Evolutionary conservation across 768 basidiomycete genomes (phyloP).

Genomic region (Russula sp.): DNA sequence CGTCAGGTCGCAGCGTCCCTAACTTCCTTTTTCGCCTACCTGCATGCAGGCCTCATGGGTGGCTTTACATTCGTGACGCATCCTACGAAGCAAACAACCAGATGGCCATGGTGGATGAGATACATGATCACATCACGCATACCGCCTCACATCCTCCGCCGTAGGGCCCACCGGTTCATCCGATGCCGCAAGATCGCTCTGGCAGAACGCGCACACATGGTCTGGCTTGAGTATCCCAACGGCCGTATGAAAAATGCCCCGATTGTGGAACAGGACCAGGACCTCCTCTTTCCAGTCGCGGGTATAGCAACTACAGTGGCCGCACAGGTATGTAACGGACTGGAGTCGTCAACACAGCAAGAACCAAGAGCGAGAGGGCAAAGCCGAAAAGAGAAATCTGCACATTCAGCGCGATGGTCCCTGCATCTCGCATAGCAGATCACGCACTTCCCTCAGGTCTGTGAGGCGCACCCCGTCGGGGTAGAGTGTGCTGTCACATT

Average conservation of each 20-base stretch:
- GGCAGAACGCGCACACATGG: conserved; percentile 70
- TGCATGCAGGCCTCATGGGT: too few relatives aligned
- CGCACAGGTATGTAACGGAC: background rate
- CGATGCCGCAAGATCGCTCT: conserved; percentile 82
- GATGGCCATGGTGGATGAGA: too few relatives aligned
- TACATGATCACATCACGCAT: conserved; percentile 39
- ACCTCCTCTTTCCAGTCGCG: conserved; percentile 76
- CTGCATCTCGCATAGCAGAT: conserved; percentile 78
- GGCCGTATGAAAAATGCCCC: conserved; percentile 73
- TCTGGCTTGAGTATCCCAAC: conserved; percentile 64
- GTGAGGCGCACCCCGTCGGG: conserved; percentile 76
- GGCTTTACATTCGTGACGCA: too few relatives aligned
- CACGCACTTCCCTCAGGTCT: conserved; percentile 65
- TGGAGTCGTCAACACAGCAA: too few relatives aligned
- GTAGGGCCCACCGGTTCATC: conserved; percentile 62
- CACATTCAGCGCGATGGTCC: conserved; percentile 71
- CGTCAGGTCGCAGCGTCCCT: too few relatives aligned
- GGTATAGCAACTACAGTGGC: conserved; percentile 61
- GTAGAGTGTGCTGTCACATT: conserved; percentile 58
- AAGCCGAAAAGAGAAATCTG: conserved; percentile 22
- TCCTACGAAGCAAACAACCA: too few relatives aligned
- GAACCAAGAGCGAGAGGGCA: too few relatives aligned
- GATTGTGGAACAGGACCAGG: conserved; percentile 84
- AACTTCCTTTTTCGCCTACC: too few relatives aligned
- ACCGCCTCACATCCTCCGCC: conserved; percentile 55